Evolutionary conservation across 495 filamentous ascomycete species (phyloP), one percentile per base, ranked within the genome.

Genomic region (Aspergillus affinis): DNA sequence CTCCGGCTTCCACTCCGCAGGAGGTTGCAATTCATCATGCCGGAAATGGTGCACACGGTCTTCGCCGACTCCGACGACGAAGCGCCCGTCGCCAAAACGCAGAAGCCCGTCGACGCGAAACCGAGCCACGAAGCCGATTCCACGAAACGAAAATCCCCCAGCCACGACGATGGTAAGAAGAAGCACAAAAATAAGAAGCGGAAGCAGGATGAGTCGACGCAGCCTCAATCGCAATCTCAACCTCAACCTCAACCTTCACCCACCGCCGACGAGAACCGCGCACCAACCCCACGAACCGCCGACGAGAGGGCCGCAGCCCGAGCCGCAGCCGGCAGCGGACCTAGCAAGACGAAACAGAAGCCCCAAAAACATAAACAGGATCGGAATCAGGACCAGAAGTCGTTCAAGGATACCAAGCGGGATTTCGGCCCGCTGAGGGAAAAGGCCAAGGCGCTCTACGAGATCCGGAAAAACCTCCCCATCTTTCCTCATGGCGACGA

Each of bases 401-500:
- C 44, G 30, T 32, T 21, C 19, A 51, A 57, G 47, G 54, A 60
- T 27, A 27, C 46, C 26, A 64, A 57, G 17, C 29, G 51, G 45
- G 71, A 72, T 27, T 75, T 71, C 61, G 52, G 62, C 8, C 68
- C 71, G 15, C 64, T 84, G 9, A 72, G 70, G 55, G 75, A 77
- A 54, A 81, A 77, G 56, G 81, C 82, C 23, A 71, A 72, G 46
- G 64, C 64, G 0, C 72, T 90, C 3, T 77, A 80, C 59, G 68
- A 82, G 69, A 65, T 76, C 10, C 79, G 86, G 12, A 80, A 88
- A 66, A 82, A 81, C 5, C 81, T 98, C 0, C 95, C 94, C 0
- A 91, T 98, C 52, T 97, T 91, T 84, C 68, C 78, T 1, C 81
- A 90, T 59, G 86, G 84, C 55, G 75, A 86, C 26, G 82, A 87